phyloP scores from a whole-genome alignment of 768 basidiomycete genomes.

The Kondoa malvinella region DNA sequence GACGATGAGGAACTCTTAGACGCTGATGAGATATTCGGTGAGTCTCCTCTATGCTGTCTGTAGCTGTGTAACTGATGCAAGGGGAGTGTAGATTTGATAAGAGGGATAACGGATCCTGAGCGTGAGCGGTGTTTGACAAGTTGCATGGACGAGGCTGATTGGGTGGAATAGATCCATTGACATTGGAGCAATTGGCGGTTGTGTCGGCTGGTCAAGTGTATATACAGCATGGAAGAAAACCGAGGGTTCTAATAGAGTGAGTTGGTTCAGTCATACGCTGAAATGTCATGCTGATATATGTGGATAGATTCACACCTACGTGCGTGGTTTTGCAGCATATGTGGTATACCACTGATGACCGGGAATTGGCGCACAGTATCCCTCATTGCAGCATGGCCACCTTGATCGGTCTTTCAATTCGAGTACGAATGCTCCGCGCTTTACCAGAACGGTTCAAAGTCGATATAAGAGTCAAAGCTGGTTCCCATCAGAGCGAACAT shows the following conservation, averaged over 20 bases:
- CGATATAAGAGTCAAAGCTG: constrained; percentile 79
- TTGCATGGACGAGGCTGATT: neutral
- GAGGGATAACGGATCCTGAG: constrained; percentile 85
- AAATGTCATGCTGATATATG: neutral
- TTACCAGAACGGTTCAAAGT: constrained; percentile 86
- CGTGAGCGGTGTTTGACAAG: neutral
- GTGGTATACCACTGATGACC: neutral
- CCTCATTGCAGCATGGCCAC: neutral
- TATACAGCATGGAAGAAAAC: constrained; percentile 38
- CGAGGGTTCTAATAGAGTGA: constrained; percentile 50
- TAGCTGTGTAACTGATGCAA: constrained; percentile 8
- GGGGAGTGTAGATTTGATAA: constrained; percentile 88
- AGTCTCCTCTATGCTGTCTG: constrained; percentile 16
- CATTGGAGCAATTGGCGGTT: constrained; percentile 83
- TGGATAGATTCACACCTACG: constrained; percentile 89
- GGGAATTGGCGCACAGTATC: neutral
- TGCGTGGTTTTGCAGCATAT: constrained; percentile 43
- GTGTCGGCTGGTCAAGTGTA: constrained; percentile 75
- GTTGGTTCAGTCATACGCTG: neutral
- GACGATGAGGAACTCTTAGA: constrained; percentile 53
- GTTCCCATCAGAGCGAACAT: constrained; percentile 80
- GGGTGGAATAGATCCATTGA: constrained; percentile 42
- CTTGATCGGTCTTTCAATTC: constrained; percentile 68
- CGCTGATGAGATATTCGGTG: constrained; percentile 82
- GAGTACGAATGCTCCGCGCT: constrained; percentile 72